Conservation (phyloP, 1,284 basidiomycete species). For the Ustilago curta region DNA sequence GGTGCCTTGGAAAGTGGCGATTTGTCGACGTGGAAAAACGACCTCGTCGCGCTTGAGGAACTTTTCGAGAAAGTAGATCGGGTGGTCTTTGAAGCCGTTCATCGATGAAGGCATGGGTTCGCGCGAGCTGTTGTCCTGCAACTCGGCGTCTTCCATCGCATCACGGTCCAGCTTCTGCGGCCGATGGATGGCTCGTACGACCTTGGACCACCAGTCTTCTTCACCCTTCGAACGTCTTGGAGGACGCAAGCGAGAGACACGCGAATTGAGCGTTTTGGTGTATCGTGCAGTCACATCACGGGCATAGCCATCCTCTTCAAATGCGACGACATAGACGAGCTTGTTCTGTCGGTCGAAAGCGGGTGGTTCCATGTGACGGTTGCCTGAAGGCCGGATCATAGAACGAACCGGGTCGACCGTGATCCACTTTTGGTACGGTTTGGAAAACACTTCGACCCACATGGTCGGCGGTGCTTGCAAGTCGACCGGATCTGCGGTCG, state of each 20-base stretch:
- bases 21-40: constrained; percentile 80
- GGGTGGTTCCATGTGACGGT: constrained; percentile 80
- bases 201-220: constrained; percentile 80
- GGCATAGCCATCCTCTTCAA: constrained; percentile 81
- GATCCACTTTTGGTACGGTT: constrained; percentile 90
- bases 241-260: constrained; percentile 84
- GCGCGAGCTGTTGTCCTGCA: constrained; percentile 80
- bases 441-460: constrained; percentile 97
- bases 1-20: constrained; percentile 93
- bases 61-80: constrained; percentile 87
- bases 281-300: constrained; percentile 74
- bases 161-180: constrained; percentile 78
- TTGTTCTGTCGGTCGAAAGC: constrained; percentile 78
- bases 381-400: constrained; percentile 67
- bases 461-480: constrained; percentile 81
- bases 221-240: constrained; percentile 76
- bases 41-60: constrained; percentile 91
- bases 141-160: constrained; percentile 92
- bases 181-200: constrained; percentile 66
- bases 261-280: constrained; percentile 84
- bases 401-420: constrained; percentile 86
- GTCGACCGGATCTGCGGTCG: constrained; percentile 67
- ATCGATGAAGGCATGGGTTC: constrained; percentile 96
- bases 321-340: constrained; percentile 91
- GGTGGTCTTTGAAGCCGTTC: constrained; percentile 94